phyloP scores from a whole-genome alignment of 257 asterid species.

The Coffea eugenioides region DNA sequence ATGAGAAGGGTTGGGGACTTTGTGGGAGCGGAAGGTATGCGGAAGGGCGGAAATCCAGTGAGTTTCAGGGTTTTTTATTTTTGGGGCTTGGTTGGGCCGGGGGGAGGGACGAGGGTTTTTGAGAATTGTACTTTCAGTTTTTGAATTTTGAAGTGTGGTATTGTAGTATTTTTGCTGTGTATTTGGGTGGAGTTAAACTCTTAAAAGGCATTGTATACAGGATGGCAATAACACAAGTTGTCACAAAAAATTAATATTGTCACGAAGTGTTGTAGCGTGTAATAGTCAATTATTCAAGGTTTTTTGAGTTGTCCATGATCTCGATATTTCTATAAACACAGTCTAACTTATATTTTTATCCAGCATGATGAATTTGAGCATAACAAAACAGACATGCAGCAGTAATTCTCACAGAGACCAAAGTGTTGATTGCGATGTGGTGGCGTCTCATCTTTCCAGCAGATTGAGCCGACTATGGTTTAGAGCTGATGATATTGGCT shows the following conservation, averaged over 20 bases:
- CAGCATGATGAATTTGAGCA: no score
- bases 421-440: slow-evolving; percentile 18
- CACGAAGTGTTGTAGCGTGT: no score
- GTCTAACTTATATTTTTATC: neutral
- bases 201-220: slow-evolving; percentile 9
- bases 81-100: no score
- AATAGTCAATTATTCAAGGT: no score
- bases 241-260: no score
- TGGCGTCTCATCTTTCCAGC: slow-evolving; percentile 15
- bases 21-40: no score
- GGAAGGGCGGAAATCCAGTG: no score
- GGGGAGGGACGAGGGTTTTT: neutral
- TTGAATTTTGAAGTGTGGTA: neutral
- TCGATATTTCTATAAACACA: neutral
- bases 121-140: slow-evolving; percentile 10
- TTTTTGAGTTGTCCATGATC: no score
- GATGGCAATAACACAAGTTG: neutral
- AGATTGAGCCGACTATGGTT: slow-evolving; percentile 2
- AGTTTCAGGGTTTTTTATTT: no score
- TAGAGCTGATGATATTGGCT: slow-evolving; percentile 7
- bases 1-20: no score
- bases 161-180: neutral
- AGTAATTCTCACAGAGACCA: neutral
- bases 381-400: neutral
- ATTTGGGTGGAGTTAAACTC: neutral